Percentiles rank a stretch among this genome's conserved stretches.
These are phyloP conservation scores for Diaporthe aspalathi DNA, from an alignment of 2,329 filamentous ascomycete species.

Conservation along the genomic window DNA sequence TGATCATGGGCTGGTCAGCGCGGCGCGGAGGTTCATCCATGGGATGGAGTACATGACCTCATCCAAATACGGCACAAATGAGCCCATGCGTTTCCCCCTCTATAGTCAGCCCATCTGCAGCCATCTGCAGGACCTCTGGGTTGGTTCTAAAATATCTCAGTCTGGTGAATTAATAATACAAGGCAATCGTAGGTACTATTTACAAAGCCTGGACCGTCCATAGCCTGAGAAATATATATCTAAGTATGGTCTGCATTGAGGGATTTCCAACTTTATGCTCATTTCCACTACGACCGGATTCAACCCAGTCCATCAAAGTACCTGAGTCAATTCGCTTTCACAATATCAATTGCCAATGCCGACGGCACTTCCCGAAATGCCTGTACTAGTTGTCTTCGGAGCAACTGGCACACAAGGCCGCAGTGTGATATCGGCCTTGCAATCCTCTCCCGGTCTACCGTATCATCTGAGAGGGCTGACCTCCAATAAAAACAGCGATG, in stretches of 20 bases:
- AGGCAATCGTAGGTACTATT: background rate
- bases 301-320: background rate
- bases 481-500: background rate
- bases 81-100: too few species aligned
- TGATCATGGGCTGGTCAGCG: too few species aligned
- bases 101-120: too few species aligned
- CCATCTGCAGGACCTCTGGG: too few species aligned
- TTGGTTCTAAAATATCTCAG: too few species aligned
- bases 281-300: background rate
- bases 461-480: background rate
- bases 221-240: too few species aligned
- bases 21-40: too few species aligned
- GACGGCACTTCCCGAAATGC: background rate
- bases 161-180: background rate
- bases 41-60: too few species aligned
- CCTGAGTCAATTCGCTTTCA: background rate
- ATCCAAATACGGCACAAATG: too few species aligned
- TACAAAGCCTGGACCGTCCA: background rate
- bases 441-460: background rate
- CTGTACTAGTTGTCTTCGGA: background rate
- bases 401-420: background rate
- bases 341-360: background rate
- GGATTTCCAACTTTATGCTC: background rate
- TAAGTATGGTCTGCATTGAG: background rate
- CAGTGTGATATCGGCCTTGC: conserved; percentile 4